phyloP scores from a whole-genome alignment of 768 basidiomycete genomes.

The Boletus subparvulus region DNA sequence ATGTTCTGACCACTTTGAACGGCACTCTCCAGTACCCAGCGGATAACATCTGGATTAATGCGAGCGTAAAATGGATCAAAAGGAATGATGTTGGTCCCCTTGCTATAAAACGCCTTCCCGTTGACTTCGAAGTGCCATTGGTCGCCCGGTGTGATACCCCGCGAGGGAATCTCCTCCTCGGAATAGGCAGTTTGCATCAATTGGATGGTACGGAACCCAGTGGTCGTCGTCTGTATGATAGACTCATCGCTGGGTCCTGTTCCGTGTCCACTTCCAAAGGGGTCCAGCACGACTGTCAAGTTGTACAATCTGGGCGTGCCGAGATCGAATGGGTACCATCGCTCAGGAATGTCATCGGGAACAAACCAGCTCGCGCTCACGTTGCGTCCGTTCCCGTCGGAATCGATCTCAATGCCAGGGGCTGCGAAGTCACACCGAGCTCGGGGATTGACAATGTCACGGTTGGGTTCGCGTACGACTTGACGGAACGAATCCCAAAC shows the following conservation, averaged over 20 bases:
- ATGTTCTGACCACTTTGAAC: conserved; percentile 58
- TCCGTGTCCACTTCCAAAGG: conserved; percentile 14
- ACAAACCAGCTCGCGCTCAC: conserved; percentile 46
- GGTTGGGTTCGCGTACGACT: conserved; percentile 33
- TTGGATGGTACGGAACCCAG: conserved; percentile 60
- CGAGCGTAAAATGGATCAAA: conserved; percentile 61
- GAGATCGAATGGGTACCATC: conserved; percentile 58
- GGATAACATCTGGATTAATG: conserved; percentile 46
- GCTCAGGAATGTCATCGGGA: conserved; percentile 44
- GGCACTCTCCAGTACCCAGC: conserved; percentile 58
- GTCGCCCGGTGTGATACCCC: conserved; percentile 58
- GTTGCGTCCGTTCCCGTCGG: conserved; percentile 25
- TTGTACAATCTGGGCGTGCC: conserved; percentile 57
- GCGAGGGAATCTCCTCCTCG: conserved; percentile 40
- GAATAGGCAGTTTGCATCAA: conserved; percentile 50
- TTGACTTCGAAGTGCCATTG: conserved; percentile 63
- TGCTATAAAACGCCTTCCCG: conserved; percentile 53
- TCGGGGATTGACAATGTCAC: conserved; percentile 49
- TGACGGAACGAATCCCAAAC: conserved; percentile 46
- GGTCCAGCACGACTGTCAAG: conserved; percentile 42
- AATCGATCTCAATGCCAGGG: conserved; percentile 22
- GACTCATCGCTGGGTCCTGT: conserved; percentile 11
- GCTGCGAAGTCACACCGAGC: conserved; percentile 40
- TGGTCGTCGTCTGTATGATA: conserved; percentile 43
- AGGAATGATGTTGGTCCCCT: conserved; percentile 59